Percentiles rank a stretch among this genome's conserved stretches.
Evolutionary conservation across 2,329 filamentous ascomycete species (phyloP).

Genomic region (Sclerotinia minor): DNA sequence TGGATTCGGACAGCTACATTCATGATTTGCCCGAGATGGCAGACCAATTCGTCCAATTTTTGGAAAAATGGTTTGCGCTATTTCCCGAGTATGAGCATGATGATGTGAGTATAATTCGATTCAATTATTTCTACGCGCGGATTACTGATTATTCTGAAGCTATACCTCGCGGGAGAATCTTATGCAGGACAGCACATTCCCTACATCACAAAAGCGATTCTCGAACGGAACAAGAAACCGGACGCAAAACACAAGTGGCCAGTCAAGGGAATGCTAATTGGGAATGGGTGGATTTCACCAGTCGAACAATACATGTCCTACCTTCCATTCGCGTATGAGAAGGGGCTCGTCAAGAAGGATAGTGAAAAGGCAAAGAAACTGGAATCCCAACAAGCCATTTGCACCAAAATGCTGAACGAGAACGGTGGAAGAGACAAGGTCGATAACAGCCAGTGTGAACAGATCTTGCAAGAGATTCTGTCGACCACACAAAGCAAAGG

Average conservation of each 20-base stretch:
- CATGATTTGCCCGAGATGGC: slow-evolving; percentile 88
- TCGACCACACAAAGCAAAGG: slow-evolving; percentile 59
- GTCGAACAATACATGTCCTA: slow-evolving; percentile 88
- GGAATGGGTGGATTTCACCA: slow-evolving; percentile 96
- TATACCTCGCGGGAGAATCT: slow-evolving; percentile 94
- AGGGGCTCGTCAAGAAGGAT: slow-evolving; percentile 68
- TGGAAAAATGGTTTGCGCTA: slow-evolving; percentile 86
- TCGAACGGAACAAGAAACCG: slow-evolving; percentile 75
- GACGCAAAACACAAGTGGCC: slow-evolving; percentile 63
- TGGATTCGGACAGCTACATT: slow-evolving; percentile 83
- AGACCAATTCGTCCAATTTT: slow-evolving; percentile 78
- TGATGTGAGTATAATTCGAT: slow-evolving; percentile 66
- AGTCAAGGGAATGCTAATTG: slow-evolving; percentile 82
- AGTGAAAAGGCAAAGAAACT: slow-evolving; percentile 64
- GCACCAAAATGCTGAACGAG: slow-evolving; percentile 60
- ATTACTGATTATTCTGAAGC: slow-evolving; percentile 51
- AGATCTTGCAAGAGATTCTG: slow-evolving; percentile 72
- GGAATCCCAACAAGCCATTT: slow-evolving; percentile 68
- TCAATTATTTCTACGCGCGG: neutral
- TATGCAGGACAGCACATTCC: slow-evolving; percentile 97
- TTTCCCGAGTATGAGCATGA: slow-evolving; percentile 92
- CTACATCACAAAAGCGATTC: slow-evolving; percentile 88
- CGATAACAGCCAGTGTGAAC: slow-evolving; percentile 71
- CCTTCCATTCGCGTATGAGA: slow-evolving; percentile 76
- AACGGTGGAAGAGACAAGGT: slow-evolving; percentile 62